A percentile compares a stretch with the other conserved stretches of the same genome.
phyloP scores from a whole-genome alignment of 140 eudicot genomes.

The Senecio squalidus region DNA sequence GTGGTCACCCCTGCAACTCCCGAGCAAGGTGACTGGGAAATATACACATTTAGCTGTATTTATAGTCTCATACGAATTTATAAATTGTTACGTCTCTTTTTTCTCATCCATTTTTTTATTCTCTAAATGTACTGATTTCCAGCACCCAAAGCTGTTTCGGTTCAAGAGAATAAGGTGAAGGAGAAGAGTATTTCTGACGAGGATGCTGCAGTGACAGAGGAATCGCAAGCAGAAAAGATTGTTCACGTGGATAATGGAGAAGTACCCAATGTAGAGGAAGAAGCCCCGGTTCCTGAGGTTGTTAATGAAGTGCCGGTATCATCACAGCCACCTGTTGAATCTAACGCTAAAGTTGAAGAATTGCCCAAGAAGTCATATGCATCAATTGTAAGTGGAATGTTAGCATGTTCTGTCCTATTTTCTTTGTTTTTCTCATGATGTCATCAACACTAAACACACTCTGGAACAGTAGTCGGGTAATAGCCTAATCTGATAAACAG shows the following conservation, averaged over 20 bases:
- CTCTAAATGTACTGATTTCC: neutral
- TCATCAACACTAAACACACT: neutral
- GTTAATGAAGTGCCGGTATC: slow-evolving; percentile 51
- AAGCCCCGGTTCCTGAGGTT: slow-evolving; percentile 61
- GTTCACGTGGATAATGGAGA: slow-evolving; percentile 47
- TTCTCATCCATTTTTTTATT: slow-evolving; percentile 3
- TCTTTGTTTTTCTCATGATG: neutral
- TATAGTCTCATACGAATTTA: neutral
- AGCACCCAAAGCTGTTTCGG: slow-evolving; percentile 31
- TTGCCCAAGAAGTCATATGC: slow-evolving; percentile 80
- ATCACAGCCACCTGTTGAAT: slow-evolving; percentile 36
- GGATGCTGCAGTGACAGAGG: slow-evolving; percentile 37
- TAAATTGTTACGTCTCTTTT: neutral
- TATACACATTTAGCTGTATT: neutral
- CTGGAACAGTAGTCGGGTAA: no score
- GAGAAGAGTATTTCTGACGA: slow-evolving; percentile 52
- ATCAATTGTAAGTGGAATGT: slow-evolving; percentile 61
- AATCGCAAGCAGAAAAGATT: slow-evolving; percentile 45
- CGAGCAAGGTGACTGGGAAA: slow-evolving; percentile 43
- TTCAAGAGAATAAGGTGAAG: no score
- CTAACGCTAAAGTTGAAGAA: slow-evolving; percentile 39
- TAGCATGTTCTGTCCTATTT: neutral
- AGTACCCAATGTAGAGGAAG: slow-evolving; percentile 32
- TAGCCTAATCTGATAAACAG: no score
- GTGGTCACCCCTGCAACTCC: slow-evolving; percentile 33